Base-by-base conservation (phyloP, 306 rosid species). In the Boehmeria nivea region DNA sequence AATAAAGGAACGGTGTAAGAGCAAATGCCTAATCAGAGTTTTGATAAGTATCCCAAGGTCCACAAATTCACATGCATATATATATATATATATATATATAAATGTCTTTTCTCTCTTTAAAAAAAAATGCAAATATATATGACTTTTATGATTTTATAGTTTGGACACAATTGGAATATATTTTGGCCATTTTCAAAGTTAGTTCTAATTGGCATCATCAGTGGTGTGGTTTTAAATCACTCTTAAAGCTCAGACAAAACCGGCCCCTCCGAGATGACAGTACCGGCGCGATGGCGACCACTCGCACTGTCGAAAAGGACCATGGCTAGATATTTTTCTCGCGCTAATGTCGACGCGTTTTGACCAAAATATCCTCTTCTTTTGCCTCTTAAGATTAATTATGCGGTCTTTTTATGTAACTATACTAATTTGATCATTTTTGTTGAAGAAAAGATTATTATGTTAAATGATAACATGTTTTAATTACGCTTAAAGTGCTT, bases 251-350 rank as follows among this genome's bases (percentile, higher is more conserved):
- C 50, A 9, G 15, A 47, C 45, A 16, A 42, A 23, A 11, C 23
- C 8, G 51, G 51, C 51, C 73, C 50, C 33, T 20, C 42, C 3
- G 7, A 14, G 4, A 25, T 15, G 54, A 59, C 19, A 17, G 4
- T 1, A 60, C 24, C 24, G 20, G 36, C 36, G 20, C 14, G 19
- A 54, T 8, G 19, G 65, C 33, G 59, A 54, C 43, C 37, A 1
- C 43, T 40, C 39, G 25, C 39, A 24, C 2, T 54, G 64, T 39
- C 19, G 56, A 54, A 51, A 44, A 22, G 28, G 43, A 38, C 59
- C 36, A 3, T 20, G 12, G 47, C 18, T 18, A 7, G 39, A 60
- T 54, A 60, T 61, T 66, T 54, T 36, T 11, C 3, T 10, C n/a
- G n/a, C n/a, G 2, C 52, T 42, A 17, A 0, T 45, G n/a, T n/a